These are phyloP conservation scores for Fraxinus platypoda DNA, from an alignment of 305 asterid genomes.

Conservation along the genomic window DNA sequence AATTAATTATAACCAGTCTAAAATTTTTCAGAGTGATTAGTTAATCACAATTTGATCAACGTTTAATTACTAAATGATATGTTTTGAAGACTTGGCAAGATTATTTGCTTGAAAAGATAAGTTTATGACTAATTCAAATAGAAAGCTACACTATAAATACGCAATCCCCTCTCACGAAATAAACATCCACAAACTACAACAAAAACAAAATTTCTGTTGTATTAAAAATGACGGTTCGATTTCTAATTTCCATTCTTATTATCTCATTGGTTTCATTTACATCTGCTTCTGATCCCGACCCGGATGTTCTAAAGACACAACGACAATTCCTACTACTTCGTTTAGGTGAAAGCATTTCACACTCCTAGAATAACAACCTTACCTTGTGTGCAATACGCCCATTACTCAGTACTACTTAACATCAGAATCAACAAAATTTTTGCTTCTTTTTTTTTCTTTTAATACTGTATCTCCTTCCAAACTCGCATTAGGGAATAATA, in stretches of 20 bases:
- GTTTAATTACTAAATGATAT: not conserved
- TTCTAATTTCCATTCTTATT: not conserved
- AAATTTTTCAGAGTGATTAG: too few relatives aligned
- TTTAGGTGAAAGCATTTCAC: not conserved
- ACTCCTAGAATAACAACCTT: not conserved
- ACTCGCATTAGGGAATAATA: not conserved
- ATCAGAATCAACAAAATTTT: not conserved
- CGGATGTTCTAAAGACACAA: too few relatives aligned
- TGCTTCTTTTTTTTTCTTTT: not conserved
- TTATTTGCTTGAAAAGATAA: not conserved
- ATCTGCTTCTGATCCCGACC: not conserved
- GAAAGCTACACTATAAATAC: not conserved
- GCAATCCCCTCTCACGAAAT: not conserved
- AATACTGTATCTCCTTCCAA: not conserved
- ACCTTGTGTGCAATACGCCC: not conserved
- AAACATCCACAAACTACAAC: not conserved
- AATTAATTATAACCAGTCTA: not conserved
- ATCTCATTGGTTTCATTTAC: not conserved
- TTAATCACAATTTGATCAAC: too few relatives aligned
- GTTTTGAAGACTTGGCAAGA: not conserved
- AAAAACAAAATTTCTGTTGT: not conserved
- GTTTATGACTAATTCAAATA: not conserved
- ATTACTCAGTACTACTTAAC: not conserved
- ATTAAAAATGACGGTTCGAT: not conserved
- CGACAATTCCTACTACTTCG: too few relatives aligned